Conservation (phyloP, 805 yeast genomes). For the Saccharomyces paradoxus region DNA sequence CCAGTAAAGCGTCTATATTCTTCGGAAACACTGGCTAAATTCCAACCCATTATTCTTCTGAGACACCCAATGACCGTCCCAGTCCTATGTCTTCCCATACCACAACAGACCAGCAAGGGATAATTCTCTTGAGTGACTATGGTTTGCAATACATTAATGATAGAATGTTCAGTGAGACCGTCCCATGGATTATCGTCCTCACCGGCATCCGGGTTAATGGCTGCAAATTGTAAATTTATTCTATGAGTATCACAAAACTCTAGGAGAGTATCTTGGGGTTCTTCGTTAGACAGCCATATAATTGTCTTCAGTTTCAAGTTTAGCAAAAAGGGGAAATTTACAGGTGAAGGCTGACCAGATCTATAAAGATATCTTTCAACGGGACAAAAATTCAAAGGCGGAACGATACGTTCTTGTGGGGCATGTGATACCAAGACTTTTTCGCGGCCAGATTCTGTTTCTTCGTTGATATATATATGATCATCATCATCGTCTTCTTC, state of each 20-base stretch:
- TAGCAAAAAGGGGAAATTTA: constrained; percentile 77
- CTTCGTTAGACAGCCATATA: constrained; percentile 92
- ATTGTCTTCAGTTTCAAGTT: constrained; percentile 70
- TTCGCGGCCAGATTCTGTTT: constrained; percentile 25
- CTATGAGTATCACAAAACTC: constrained; percentile 69
- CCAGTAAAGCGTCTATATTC: constrained; percentile 94
- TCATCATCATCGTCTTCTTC: constrained; percentile 27
- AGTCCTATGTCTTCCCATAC: constrained; percentile 97
- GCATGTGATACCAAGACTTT: constrained; percentile 37
- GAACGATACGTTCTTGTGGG: constrained; percentile 66
- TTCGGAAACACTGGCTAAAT: constrained; percentile 83
- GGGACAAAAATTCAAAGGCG: constrained; percentile 92
- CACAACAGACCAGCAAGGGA: constrained; percentile 88
- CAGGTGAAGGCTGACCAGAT: constrained; percentile 91
- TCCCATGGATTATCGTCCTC: constrained; percentile 86
- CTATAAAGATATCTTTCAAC: constrained; percentile 83
- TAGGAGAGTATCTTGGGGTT: constrained; percentile 81
- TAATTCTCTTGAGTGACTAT: constrained; percentile 66
- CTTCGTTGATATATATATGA: constrained; percentile 25
- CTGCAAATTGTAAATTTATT: constrained; percentile 75
- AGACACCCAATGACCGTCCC: constrained; percentile 95
- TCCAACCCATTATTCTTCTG: constrained; percentile 94
- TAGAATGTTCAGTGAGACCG: constrained; percentile 75
- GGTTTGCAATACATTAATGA: constrained; percentile 67
- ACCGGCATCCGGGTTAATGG: constrained; percentile 69